Evolutionary conservation across 495 filamentous ascomycete genomes (phyloP).

Genomic region (Bathelium albidoporum): DNA sequence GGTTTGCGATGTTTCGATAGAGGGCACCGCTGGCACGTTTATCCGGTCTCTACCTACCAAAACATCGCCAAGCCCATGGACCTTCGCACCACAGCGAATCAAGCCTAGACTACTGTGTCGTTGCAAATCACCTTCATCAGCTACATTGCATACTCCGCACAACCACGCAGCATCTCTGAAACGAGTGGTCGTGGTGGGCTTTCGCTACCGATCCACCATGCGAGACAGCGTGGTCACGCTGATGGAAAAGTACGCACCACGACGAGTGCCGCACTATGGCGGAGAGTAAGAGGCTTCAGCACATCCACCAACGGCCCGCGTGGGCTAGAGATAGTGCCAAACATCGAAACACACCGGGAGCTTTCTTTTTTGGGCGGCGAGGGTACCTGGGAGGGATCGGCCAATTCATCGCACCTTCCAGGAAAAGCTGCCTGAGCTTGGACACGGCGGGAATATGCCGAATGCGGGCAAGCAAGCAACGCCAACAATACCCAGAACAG

Average conservation of each 20-base stretch:
- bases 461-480: background rate
- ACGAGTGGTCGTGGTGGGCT: background rate
- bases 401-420: background rate
- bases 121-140: background rate
- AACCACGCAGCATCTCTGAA: background rate
- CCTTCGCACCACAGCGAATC: background rate
- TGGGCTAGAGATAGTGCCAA: background rate
- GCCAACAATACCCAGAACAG: background rate
- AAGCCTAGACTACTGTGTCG: background rate
- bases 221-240: background rate
- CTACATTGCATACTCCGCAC: background rate
- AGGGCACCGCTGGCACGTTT: background rate
- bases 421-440: background rate
- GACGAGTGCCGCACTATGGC: background rate
- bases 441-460: background rate
- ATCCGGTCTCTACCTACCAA: background rate
- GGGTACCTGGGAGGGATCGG: background rate
- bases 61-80: background rate
- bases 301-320: background rate
- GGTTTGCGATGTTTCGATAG: background rate
- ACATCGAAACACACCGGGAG: background rate
- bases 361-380: background rate
- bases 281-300: background rate
- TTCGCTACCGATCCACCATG: background rate
- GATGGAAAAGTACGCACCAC: background rate